Base-by-base conservation (phyloP, 2,329 filamentous ascomycete genomes). In the Botrytis pseudocinerea region DNA sequence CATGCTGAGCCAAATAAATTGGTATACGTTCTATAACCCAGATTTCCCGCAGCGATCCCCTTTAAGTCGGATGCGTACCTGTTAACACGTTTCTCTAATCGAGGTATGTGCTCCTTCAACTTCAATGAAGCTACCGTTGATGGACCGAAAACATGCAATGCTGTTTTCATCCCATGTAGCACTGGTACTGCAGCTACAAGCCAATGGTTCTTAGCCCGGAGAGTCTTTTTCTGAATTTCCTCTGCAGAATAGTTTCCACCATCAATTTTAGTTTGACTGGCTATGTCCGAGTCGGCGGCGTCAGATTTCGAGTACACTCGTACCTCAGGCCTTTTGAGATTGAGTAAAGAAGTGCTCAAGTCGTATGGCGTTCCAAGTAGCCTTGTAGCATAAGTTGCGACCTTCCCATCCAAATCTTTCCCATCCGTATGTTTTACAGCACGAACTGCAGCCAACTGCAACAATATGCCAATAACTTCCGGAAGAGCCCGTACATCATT, bases 401-500 rank as follows among this genome's bases (percentile, higher is more conserved):
- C 84, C 44, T 82, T 79, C 6, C 80, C 80, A 38, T 79, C 79
- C n/a, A 78, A 75, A 75, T 86, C 84, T 51, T 82, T 81, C 3
- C 82, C 82, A 6, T 76, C 80, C 32, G 78, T 75, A 48, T 83
- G 75, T 42, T 81, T 80, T n/a, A 82, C 54, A 4, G 83, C 82
- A 57, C 80, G 79, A n/a, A 83, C 82, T 40, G 85, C 83, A 74
- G 82, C 82, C 25, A 87, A 78, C 69, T 86, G 82, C 12, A 87
- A 78, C 28, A 85, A 74, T 4, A 82, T 78, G 35, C 81, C 84
- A 62, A 76, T 80, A 28, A 85, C 81, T 40, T 82, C 81, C 1
- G 84, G 83, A 71, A 80, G 79, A 63, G 77, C 77, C 75, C 83
- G 82, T 18, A 83, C 80, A 70, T 85, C 82, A 10, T 76, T 64